Conservation (phyloP, 1,139 yeast species). For the Debaryomycetaceae sp. region DNA sequence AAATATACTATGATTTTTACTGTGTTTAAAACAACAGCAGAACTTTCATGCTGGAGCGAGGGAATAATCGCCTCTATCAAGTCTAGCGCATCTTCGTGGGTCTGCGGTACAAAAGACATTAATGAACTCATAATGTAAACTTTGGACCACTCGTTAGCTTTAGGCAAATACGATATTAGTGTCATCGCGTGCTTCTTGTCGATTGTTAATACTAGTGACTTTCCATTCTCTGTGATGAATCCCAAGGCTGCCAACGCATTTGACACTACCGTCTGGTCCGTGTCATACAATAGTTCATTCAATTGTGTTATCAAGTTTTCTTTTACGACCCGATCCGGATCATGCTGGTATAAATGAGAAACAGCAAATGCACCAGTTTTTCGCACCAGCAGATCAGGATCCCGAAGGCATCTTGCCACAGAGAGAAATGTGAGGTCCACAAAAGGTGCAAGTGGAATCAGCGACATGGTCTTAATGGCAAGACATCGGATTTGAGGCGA, state of each 20-base stretch:
- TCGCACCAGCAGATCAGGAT: constrained; percentile 59
- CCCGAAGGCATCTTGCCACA: constrained; percentile 37
- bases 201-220: constrained; percentile 49
- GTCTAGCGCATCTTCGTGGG: constrained; percentile 59
- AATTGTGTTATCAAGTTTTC: constrained; percentile 51
- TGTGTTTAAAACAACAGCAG: constrained; percentile 78
- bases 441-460: constrained; percentile 55
- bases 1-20: constrained; percentile 70
- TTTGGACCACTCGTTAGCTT: constrained; percentile 81
- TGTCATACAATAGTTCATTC: constrained; percentile 56
- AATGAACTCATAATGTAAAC: constrained; percentile 66
- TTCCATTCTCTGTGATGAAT: constrained; percentile 60
- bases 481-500: constrained; percentile 39
- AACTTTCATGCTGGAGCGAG: constrained; percentile 74
- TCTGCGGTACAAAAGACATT: constrained; percentile 69
- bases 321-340: constrained; percentile 44
- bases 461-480: constrained; percentile 63
- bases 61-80: constrained; percentile 71
- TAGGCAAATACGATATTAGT: constrained; percentile 47
- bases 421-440: constrained; percentile 29
- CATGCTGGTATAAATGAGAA: constrained; percentile 63
- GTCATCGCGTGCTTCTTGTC: constrained; percentile 55
- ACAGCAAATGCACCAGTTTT: constrained; percentile 70
- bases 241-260: constrained; percentile 70
- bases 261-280: constrained; percentile 62